phyloP scores from a whole-genome alignment of 345 rosid genomes.

The Draba incana region DNA sequence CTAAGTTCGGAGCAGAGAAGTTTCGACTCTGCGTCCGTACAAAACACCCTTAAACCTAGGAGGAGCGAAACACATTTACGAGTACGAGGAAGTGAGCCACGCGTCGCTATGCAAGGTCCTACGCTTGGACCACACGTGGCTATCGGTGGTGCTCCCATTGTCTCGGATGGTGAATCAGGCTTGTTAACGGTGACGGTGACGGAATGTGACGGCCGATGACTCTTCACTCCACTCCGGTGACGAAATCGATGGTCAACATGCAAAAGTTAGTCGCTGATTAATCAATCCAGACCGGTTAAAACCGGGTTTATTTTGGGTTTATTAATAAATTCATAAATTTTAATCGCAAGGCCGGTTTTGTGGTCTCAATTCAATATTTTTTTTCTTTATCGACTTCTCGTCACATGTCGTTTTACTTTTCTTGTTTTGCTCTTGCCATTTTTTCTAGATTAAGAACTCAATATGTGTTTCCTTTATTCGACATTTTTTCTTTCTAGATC shows the following conservation, averaged over 20 bases:
- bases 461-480: background rate
- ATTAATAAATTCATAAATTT: background rate
- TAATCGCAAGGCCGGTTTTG: background rate
- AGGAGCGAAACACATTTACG: conserved; percentile 7
- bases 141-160: background rate
- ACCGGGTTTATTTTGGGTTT: conserved; percentile 17
- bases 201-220: conserved; percentile 22
- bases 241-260: background rate
- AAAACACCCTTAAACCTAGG: conserved; percentile 21
- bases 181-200: conserved; percentile 23
- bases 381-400: conserved; percentile 15
- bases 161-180: conserved; percentile 5
- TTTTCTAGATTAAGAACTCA: background rate
- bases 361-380: conserved; percentile 1
- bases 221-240: conserved; percentile 1
- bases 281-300: background rate
- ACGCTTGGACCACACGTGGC: conserved; percentile 27
- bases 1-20: conserved; percentile 17
- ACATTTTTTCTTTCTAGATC: background rate
- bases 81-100: conserved; percentile 33
- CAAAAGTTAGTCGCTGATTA: background rate
- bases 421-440: no score
- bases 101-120: conserved; percentile 20
- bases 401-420: background rate
- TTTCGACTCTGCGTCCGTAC: conserved; percentile 12